Base-by-base conservation (phyloP, 306 rosid species). In the Psophocarpus tetragonolobus region DNA sequence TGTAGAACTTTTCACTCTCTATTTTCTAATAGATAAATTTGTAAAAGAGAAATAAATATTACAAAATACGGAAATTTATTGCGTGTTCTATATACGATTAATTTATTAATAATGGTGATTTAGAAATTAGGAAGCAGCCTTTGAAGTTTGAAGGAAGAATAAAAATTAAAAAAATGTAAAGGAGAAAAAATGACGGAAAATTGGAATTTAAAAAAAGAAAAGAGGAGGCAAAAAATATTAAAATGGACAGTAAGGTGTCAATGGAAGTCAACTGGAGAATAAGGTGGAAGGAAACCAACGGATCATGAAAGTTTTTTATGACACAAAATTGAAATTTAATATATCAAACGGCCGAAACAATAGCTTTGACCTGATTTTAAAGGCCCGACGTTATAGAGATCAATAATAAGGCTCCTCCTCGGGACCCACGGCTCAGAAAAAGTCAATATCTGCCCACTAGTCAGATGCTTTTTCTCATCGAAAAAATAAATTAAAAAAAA, bases 211-310 rank as follows among this genome's bases (percentile, higher is more conserved):
- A 48, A n/a, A 48, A n/a, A 48, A 1, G 0, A 1, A 57, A 2
- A 26, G 21, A 20, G 10, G 8, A 1, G 9, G 8, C 5, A 53
- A 54, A 21, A 27, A 58, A 4, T 4, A 27, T 29, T 26, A 6
- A 54, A 54, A 54, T 26, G 11, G 3, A 32, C 3, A 6, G 35
- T 17, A 67, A 45, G 76, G 74, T 76, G 76, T 74, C 72, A 61
- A 61, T 27, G 15, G 7, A 79, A 70, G 87, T 87, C 88, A 85
- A 87, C 87, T 57, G 9, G 18, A 70, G 42, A 84, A 71, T 69
- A 41, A 4, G 87, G 84, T 76, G 67, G 70, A 77, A 76, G 21
- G 56, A 76, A 65, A 85, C 39, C 79, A 65, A 85, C 39, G 44
- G 47, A 70, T 45, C 54, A 12, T 38, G 26, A 20, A 48, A 35